These are phyloP conservation scores for Phaeosphaeriaceae sp. DNA, from an alignment of 2,329 filamentous ascomycete genomes.

Conservation along the genomic window DNA sequence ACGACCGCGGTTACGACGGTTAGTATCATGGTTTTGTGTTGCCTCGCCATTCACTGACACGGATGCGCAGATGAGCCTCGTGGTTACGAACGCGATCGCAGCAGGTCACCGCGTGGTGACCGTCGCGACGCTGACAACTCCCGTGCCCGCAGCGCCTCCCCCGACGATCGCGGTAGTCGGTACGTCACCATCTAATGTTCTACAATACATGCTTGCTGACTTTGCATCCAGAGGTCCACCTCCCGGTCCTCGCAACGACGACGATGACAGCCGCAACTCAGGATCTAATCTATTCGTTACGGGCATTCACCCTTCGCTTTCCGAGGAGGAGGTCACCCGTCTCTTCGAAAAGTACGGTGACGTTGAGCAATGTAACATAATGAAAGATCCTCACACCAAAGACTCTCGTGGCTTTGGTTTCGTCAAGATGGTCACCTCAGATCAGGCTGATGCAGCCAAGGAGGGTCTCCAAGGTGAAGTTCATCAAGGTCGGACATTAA, in stretches of 20 bases:
- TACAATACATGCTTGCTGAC: conserved; percentile 23
- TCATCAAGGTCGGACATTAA: conserved; percentile 92
- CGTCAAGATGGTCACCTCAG: conserved; percentile 96
- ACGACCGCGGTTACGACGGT: conserved; percentile 71
- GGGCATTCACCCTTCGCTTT: conserved; percentile 91
- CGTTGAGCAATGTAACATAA: conserved; percentile 99
- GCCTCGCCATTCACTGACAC: conserved; percentile 22
- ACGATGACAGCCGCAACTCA: conserved; percentile 85
- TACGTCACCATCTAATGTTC: conserved; percentile 21
- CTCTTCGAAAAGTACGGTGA: conserved; percentile 99
- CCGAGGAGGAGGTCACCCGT: conserved; percentile 87
- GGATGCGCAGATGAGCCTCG: conserved; percentile 61
- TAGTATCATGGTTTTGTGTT: conserved; percentile 40
- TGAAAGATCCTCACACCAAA: conserved; percentile 97
- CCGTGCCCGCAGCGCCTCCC: conserved; percentile 69
- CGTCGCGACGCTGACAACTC: conserved; percentile 59
- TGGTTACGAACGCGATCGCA: conserved; percentile 69
- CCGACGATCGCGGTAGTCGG: conserved; percentile 61
- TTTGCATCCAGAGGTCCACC: conserved; percentile 52
- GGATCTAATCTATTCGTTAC: conserved; percentile 99
- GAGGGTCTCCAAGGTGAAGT: conserved; percentile 94
- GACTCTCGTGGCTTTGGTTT: conserved; percentile 99
- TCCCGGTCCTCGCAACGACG: conserved; percentile 65
- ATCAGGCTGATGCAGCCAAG: conserved; percentile 95
- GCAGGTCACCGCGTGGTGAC: conserved; percentile 66